Percentiles rank a stretch among this genome's conserved stretches.
phyloP scores from a whole-genome alignment of 495 filamentous ascomycete species.

The Evernia prunastri region DNA sequence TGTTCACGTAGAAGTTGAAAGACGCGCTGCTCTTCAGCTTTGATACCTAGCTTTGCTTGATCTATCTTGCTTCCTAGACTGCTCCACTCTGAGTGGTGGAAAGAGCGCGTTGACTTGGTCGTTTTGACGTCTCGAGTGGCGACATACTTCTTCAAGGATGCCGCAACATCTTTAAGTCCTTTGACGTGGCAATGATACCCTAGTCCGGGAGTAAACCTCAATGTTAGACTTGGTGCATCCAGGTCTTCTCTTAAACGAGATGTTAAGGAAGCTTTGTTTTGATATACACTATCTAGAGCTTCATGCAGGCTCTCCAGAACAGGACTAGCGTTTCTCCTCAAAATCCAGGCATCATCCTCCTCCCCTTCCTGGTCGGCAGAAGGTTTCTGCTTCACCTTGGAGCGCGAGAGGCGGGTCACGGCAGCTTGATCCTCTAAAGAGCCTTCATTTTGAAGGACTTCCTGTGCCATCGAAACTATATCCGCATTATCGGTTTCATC shows the following conservation, averaged over 20 bases:
- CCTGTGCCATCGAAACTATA: constrained; percentile 60
- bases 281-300: constrained; percentile 50
- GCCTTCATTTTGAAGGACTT: constrained; percentile 57
- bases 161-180: constrained; percentile 59
- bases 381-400: constrained; percentile 31
- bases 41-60: constrained; percentile 64
- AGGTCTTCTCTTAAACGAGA: constrained; percentile 51
- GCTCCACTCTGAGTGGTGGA: constrained; percentile 81
- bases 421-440: constrained; percentile 39
- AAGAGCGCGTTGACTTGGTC: constrained; percentile 76
- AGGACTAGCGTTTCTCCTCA: constrained; percentile 65
- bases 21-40: constrained; percentile 70
- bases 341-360: constrained; percentile 68
- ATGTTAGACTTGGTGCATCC: constrained; percentile 55
- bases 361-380: constrained; percentile 32
- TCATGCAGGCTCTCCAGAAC: constrained; percentile 60
- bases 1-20: constrained; percentile 62
- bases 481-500: constrained; percentile 65
- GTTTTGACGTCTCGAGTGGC: constrained; percentile 60
- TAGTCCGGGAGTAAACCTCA: constrained; percentile 75
- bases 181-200: constrained; percentile 90
- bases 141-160: constrained; percentile 37
- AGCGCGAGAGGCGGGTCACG: constrained; percentile 41
- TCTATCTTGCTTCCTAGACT: constrained; percentile 68
- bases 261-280: constrained; percentile 54